Base-by-base conservation (phyloP, 495 filamentous ascomycete species). In the Penicillium ochrochloron region DNA sequence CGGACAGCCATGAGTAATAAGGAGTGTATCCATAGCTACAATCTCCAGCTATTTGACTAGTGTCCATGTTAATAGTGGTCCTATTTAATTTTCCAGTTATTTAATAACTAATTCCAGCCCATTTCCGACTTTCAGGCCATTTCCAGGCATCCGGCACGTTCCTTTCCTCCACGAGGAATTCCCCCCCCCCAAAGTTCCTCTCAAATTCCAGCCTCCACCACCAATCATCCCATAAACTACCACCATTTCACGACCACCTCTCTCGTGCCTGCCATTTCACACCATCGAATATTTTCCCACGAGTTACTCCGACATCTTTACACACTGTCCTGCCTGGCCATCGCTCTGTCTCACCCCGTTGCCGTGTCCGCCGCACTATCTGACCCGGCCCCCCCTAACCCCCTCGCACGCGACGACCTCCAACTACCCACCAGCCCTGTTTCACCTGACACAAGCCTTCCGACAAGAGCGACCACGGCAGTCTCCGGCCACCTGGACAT, bases 111-210 rank as follows among this genome's bases (percentile, higher is more conserved):
- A n/a, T n/a, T 11, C 33, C 11, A 35, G 12, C 17, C 23, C 11
- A 44, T 3, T 27, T 50, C 46, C 14, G 23, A 50, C 7, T n/a
- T 53, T 53, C 25, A 53, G 50, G 50, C 50, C 50, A 31, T 17
- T n/a, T 17, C 31, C 29, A 54, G 51, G 51, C 39, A 60, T 31
- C 53, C 21, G 61, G 61, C 67, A 66, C 62, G 65, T 70, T 70
- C 66, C 66, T 57, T 60, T 53, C 61, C 64, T 62, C 63, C 70
- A 72, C 60, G 69, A 69, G 66, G 65, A 71, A 69, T 70, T 59
- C 58, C 48, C 53, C 67, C 29, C 29, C 48, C 53, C 67, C 31
- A 6, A 33, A 33, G 31, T 33, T 33, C 70, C 69, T 56, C 66
- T 55, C 53, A 56, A 59, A 61, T 65, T 62, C 65, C 52, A 27